Percentiles rank a stretch among this genome's conserved stretches.
phyloP scores from a whole-genome alignment of 305 asterid species.

The Rubia tinctorum region DNA sequence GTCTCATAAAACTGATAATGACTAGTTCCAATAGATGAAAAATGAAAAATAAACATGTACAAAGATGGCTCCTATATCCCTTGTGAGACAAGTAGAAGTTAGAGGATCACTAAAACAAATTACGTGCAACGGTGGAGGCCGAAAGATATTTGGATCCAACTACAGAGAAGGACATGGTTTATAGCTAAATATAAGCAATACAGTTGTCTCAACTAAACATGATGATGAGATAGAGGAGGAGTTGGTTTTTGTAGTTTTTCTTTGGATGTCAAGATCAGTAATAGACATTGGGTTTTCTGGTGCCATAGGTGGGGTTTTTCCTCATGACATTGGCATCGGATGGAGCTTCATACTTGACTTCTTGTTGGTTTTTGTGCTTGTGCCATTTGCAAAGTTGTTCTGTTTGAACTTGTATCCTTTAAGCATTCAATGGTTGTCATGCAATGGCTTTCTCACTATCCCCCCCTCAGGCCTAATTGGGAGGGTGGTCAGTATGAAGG shows the following conservation, averaged over 20 bases:
- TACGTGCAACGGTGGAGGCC: not conserved
- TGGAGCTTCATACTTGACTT: not conserved
- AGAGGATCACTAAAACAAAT: not conserved
- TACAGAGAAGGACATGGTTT: not conserved
- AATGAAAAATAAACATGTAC: too few species aligned
- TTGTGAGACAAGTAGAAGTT: not conserved
- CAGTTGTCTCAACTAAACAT: not conserved
- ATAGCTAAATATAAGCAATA: not conserved
- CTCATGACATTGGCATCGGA: not conserved
- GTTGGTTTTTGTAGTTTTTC: not conserved
- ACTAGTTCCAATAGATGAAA: not conserved
- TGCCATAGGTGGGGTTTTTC: not conserved
- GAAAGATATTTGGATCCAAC: not conserved
- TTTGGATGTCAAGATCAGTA: not conserved
- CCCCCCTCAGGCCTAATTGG: conserved; percentile 71
- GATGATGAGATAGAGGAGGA: not conserved
- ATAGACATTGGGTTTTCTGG: not conserved
- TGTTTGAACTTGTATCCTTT: not conserved
- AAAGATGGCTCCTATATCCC: too few species aligned
- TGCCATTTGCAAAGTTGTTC: not conserved
- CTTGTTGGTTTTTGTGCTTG: not conserved
- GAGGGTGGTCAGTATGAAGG: conserved; percentile 99
- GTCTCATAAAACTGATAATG: not conserved
- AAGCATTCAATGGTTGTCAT: not conserved
- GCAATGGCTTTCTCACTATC: conserved; percentile 16